Evolutionary conservation across 495 filamentous ascomycete genomes (phyloP), one percentile per base, ranked within the genome.

Genomic region (Aspergillus kassunensis): DNA sequence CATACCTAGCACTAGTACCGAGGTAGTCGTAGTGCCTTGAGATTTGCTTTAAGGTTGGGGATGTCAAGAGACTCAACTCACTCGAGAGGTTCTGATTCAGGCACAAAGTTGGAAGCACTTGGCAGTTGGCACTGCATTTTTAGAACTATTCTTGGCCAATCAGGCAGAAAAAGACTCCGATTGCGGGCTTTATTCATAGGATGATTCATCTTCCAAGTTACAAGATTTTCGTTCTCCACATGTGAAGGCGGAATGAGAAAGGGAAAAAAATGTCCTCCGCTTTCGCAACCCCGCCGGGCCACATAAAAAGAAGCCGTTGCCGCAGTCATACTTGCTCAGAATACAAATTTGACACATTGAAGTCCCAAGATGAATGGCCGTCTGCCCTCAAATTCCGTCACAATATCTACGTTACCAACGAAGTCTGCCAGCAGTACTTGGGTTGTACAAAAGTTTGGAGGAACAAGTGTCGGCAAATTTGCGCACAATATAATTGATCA

Each of bases 391-490:
- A 51, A 53, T 30, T 20, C 48, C 23, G 51, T 57, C 29, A 42
- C 50, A 15, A 43, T 54, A 6, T 47, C 43, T 30, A 49, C 49
- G 12, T 35, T 51, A 15, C 40, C 49, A 21, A 29, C 34, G 27
- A 43, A 34, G 34, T 46, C 54, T 1, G 23, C 44, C 3, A 55
- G 60, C 37, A 67, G 63, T 60, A 67, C 70, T 56, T 91, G 88
- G 87, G 69, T 91, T n/a, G 86, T 93, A 19, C 88, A 92, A 59
- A 93, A 91, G 63, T 91, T 90, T 62, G 87, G 88, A 40, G 88
- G 88, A 42, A 92, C 86, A 19, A 89, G 86, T 55, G 73, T 83
- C 19, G 80, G 80, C 48, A 89, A 90, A 67, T 86, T 85, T 57
- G 74, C 84, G 27, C 56, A 75, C 15, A 80, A 87, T 66, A 89